Conservation (phyloP, 2,329 filamentous ascomycete genomes). For the Penicillium fuscoglaucum region DNA sequence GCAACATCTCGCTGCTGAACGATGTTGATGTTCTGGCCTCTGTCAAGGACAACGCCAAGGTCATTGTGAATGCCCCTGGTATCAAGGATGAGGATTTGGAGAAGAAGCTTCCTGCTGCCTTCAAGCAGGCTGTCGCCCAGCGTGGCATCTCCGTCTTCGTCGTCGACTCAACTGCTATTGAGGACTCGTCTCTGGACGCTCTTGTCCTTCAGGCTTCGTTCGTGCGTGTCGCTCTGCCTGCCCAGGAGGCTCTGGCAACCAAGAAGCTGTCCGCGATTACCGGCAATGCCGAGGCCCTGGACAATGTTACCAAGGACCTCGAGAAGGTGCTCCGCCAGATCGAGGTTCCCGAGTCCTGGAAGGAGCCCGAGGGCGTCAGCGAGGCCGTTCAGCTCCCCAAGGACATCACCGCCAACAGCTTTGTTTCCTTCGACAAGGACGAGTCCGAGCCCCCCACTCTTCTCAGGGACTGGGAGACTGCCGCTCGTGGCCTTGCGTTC, state of each 20-base stretch:
- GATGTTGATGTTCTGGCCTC: slow-evolving; percentile 72
- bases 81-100: slow-evolving; percentile 87
- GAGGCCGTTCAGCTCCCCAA: slow-evolving; percentile 53
- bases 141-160: slow-evolving; percentile 72
- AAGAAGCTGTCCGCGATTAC: slow-evolving; percentile 66
- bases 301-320: slow-evolving; percentile 61
- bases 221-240: slow-evolving; percentile 71
- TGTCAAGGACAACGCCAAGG: slow-evolving; percentile 67
- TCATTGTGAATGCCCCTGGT: slow-evolving; percentile 74
- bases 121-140: slow-evolving; percentile 70
- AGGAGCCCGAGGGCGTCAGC: slow-evolving; percentile 58
- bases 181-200: slow-evolving; percentile 66
- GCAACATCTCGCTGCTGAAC: slow-evolving; percentile 75
- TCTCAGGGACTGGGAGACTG: slow-evolving; percentile 76
- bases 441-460: slow-evolving; percentile 67
- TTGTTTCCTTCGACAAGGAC: slow-evolving; percentile 73
- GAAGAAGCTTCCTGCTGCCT: slow-evolving; percentile 71
- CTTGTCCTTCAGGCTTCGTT: slow-evolving; percentile 79
- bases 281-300: slow-evolving; percentile 61
- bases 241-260: slow-evolving; percentile 61
- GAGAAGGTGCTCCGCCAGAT: slow-evolving; percentile 69
- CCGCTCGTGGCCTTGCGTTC: slow-evolving; percentile 85
- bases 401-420: slow-evolving; percentile 75
- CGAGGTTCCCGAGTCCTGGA: slow-evolving; percentile 79
- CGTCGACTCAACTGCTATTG: slow-evolving; percentile 69